phyloP scores from a whole-genome alignment of 495 filamentous ascomycete species.

The Aspergillus wentii region DNA sequence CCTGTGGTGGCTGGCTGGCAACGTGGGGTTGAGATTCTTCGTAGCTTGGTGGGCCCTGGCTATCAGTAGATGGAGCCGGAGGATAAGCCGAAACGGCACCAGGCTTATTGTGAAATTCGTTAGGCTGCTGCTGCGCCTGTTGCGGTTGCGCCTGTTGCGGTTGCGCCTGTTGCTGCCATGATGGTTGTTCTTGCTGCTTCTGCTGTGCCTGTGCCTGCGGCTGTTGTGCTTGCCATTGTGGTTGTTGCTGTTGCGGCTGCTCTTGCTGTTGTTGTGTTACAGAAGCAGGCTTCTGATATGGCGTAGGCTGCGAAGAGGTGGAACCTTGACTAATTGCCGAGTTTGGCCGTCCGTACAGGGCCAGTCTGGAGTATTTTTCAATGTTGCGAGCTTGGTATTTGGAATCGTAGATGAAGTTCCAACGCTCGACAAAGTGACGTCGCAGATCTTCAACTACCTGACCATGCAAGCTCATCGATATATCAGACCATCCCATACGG shows the following conservation, averaged over 20 bases:
- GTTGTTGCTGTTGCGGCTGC: conserved; percentile 5
- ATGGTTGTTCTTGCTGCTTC: not conserved
- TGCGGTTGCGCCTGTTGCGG: conserved; percentile 2
- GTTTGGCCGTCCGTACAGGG: conserved; percentile 29
- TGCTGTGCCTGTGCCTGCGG: conserved; percentile 13
- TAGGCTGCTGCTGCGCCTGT: conserved; percentile 8
- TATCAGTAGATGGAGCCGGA: conserved; percentile 6
- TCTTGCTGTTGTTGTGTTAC: conserved; percentile 4
- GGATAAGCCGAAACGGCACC: conserved; percentile 3
- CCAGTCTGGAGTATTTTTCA: conserved; percentile 54
- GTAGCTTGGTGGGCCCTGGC: conserved; percentile 12
- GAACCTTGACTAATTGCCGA: conserved; percentile 12
- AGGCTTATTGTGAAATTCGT: not conserved
- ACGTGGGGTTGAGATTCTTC: conserved; percentile 18
- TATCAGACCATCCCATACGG: conserved; percentile 93
- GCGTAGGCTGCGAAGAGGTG: conserved; percentile 3
- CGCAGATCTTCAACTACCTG: conserved; percentile 73
- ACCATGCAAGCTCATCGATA: conserved; percentile 76
- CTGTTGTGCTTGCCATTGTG: conserved; percentile 6
- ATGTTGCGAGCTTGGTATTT: conserved; percentile 72
- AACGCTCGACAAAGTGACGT: conserved; percentile 78
- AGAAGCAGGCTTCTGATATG: too few species aligned
- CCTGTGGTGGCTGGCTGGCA: conserved; percentile 5
- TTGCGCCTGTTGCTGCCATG: not conserved
- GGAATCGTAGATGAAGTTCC: conserved; percentile 86